Evolutionary conservation across 805 yeast genomes (phyloP), one percentile per base, ranked within the genome.

Genomic region (Saturnispora dispora): DNA sequence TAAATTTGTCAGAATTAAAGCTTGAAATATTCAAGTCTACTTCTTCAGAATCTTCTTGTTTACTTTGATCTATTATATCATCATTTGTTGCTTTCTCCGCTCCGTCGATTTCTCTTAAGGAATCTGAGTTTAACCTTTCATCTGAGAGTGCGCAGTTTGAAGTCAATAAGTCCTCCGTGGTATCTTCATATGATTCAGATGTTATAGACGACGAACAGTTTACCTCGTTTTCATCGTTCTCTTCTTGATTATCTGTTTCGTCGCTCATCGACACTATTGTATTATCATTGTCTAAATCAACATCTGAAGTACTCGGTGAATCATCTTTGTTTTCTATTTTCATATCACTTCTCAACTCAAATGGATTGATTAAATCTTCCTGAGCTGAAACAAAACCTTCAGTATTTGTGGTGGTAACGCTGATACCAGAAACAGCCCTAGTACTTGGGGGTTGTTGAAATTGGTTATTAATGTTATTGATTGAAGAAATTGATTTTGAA

Each of bases 371-470:
- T 11, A 46, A 30, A 17, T 63, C 66, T 47, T 63, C 67, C 36
- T 57, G 61, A 22, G 68, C 69, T 23, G 69, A 64, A 35, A 64
- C 61, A 54, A 65, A 65, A 30, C 63, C 68, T 22, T 64, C 69
- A 7, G 58, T 59, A 28, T 55, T 47, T 8, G 67, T 58, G 9
- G 64, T 62, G 7, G 64, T 54, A 35, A 47, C 55, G 28, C 57
- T 57, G 43, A 62, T 64, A 20, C 52, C 37, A 8, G 68, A 64
- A 17, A 58, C 53, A 17, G 58, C 55, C 47, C 67, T 57, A 10
- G 43, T 55, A 46, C 67, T 57, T 6, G 43, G 25, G 8, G 47
- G 42, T n/a, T 46, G 28, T 22, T 15, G 50, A 22, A n/a, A 33
- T 48, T 22, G 41, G 2, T 53, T 42, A 5, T 53, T 47, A 15